Evolutionary conservation across 768 basidiomycete genomes (phyloP).

Genomic region (Pisolithus microcarpus): DNA sequence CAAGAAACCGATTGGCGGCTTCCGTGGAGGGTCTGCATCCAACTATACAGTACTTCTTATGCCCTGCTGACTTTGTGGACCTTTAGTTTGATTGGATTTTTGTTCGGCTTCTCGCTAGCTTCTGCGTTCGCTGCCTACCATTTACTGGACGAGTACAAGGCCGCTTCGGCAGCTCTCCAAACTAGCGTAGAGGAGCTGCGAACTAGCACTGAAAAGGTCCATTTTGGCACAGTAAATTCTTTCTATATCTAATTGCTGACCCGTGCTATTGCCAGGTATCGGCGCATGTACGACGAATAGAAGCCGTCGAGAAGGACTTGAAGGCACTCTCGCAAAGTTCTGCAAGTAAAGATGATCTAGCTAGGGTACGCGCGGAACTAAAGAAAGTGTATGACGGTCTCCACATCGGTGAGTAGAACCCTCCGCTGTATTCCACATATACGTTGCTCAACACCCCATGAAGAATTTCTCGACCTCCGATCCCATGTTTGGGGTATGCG

Average conservation of each 20-base stretch:
- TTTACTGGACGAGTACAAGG: constrained; percentile 84
- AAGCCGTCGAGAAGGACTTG: constrained; percentile 85
- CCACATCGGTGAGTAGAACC: constrained; percentile 54
- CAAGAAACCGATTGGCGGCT: constrained; percentile 72
- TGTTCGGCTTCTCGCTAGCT: constrained; percentile 87
- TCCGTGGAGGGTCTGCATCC: constrained; percentile 51
- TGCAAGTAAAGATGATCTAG: constrained; percentile 74
- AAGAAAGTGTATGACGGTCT: constrained; percentile 85
- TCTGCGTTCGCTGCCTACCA: constrained; percentile 83
- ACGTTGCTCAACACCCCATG: not conserved
- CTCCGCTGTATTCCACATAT: not conserved
- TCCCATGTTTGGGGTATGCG: constrained; percentile 85
- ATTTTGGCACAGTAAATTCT: constrained; percentile 14
- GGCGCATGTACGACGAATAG: constrained; percentile 74
- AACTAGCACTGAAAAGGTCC: constrained; percentile 69
- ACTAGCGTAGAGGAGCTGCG: constrained; percentile 84
- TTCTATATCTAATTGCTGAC: not conserved
- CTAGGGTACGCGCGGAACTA: constrained; percentile 66
- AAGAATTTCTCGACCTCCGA: constrained; percentile 76
- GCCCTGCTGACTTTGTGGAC: not conserved
- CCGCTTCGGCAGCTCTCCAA: constrained; percentile 80
- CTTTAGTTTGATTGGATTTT: constrained; percentile 69
- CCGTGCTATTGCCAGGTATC: constrained; percentile 49
- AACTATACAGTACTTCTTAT: constrained; percentile 1
- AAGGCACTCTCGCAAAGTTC: constrained; percentile 62